Base-by-base conservation (phyloP, 768 basidiomycete species). In the Guyanaporus albipodus region DNA sequence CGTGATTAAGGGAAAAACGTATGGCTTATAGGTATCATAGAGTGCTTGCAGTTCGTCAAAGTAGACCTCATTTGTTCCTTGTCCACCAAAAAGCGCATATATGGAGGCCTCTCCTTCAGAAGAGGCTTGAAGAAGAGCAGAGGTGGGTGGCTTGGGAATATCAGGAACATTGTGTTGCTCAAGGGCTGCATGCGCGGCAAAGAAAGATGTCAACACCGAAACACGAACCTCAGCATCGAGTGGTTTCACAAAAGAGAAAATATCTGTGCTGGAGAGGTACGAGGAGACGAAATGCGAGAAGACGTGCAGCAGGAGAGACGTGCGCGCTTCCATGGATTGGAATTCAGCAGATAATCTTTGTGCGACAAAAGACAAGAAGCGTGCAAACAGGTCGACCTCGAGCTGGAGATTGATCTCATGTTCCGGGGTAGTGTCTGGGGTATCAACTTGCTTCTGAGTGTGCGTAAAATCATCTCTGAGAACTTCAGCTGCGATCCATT, bases 1-100 rank as follows among this genome's bases (percentile, higher is more conserved):
- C 23, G 72, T 60, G 52, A 96, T 67, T 73, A 92, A 84, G 15
- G 84, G 67, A 14, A 76, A 71, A 53, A 97, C 83, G 62, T 91
- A 95, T 10, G 93, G 86, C 53, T 75, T 80, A 76, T 99, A 98
- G 50, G 81, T 87, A 69, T 96, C 87, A 69, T 89, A 93, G 42
- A 98, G 83, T 40, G 75, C 72, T 71, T 95, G 89, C 17, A 99
- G 78, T 67, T 98, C 96, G 65, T 95, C 90, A 66, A 97, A 92
- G 73, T 98, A 99, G 49, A 95, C 88, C 63, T 98, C 96, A 68
- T 98, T 98, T 49, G 87, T 91, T 48, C 96, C 96, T 69, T 99
- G 96, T 12, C 96, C 96, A 42, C 95, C 95, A 63, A 99, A 99
- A 32, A 99, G 73, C 42, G 91, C 95, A 69, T 87, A 97, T 58